phyloP scores from a whole-genome alignment of 306 rosid species.

The Cucumis melo region DNA sequence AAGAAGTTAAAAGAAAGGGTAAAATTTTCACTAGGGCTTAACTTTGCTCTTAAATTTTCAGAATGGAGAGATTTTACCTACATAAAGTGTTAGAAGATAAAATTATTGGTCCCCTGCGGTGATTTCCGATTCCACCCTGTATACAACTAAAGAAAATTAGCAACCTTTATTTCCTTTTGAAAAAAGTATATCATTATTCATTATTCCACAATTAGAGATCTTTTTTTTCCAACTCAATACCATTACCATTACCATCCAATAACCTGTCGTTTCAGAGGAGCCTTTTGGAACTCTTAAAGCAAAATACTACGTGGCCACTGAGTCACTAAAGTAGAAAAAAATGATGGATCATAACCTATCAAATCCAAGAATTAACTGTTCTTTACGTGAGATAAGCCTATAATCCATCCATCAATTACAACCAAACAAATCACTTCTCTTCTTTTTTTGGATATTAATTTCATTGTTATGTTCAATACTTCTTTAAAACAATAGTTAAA shows the following conservation, averaged over 20 bases:
- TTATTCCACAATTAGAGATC: not conserved
- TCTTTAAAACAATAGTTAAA: not conserved
- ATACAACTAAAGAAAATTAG: not conserved
- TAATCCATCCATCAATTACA: not conserved
- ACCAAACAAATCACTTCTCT: not conserved
- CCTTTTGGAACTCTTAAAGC: not conserved
- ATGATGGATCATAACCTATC: not conserved
- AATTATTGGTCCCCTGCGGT: too few species aligned
- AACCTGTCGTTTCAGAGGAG: not conserved
- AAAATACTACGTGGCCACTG: not conserved
- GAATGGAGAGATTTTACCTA: too few species aligned
- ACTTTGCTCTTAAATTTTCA: not conserved
- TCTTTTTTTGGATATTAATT: not conserved
- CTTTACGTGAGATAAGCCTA: not conserved
- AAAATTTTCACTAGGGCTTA: not conserved
- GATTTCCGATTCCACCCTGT: not conserved
- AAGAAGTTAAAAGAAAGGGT: not conserved
- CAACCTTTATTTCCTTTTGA: not conserved
- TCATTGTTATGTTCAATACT: not conserved
- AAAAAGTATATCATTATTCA: not conserved
- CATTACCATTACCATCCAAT: not conserved
- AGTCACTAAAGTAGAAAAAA: not conserved
- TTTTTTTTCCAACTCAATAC: not conserved
- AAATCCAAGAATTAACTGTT: not conserved
- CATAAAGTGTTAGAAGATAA: too few species aligned